These are phyloP conservation scores for Boletales sp. DNA, from an alignment of 768 basidiomycete species.

Conservation along the genomic window DNA sequence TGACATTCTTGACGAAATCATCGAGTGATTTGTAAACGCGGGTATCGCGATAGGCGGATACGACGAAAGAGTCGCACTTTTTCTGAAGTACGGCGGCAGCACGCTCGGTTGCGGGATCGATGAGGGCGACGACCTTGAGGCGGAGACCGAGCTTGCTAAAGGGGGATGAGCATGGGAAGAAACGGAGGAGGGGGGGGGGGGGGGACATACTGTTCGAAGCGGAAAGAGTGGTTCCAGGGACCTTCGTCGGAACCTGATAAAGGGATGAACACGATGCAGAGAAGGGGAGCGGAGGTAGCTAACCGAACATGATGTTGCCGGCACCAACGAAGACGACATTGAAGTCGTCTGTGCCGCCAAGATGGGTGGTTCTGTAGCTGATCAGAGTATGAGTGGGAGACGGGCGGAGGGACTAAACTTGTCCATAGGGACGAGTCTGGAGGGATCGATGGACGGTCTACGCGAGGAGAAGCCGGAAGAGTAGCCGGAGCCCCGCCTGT, in stretches of 20 bases:
- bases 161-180: conserved; percentile 7
- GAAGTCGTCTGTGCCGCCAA: conserved; percentile 70
- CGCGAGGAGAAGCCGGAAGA: conserved; percentile 49
- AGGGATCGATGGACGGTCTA: conserved; percentile 73
- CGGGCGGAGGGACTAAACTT: conserved; percentile 43
- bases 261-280: conserved; percentile 5
- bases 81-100: conserved; percentile 77
- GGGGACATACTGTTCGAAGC: conserved; percentile 72
- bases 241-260: conserved; percentile 76
- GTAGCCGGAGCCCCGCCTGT: conserved; percentile 48
- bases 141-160: conserved; percentile 88
- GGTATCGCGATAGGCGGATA: conserved; percentile 89
- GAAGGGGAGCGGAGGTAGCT: conserved; percentile 9
- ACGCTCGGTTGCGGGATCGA: conserved; percentile 86
- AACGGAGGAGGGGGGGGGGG: neutral
- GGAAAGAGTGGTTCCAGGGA: conserved; percentile 92
- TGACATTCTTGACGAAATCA: conserved; percentile 74
- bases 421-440: conserved; percentile 74
- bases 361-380: conserved; percentile 41
- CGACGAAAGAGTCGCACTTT: conserved; percentile 91
- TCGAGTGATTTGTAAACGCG: conserved; percentile 80
- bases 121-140: conserved; percentile 91
- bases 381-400: conserved; percentile 1
- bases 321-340: conserved; percentile 95
- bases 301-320: conserved; percentile 98